Percentiles rank a stretch among this genome's conserved stretches.
Conservation (phyloP, 176 grass and related monocot species). For the Aegilops longissima region DNA sequence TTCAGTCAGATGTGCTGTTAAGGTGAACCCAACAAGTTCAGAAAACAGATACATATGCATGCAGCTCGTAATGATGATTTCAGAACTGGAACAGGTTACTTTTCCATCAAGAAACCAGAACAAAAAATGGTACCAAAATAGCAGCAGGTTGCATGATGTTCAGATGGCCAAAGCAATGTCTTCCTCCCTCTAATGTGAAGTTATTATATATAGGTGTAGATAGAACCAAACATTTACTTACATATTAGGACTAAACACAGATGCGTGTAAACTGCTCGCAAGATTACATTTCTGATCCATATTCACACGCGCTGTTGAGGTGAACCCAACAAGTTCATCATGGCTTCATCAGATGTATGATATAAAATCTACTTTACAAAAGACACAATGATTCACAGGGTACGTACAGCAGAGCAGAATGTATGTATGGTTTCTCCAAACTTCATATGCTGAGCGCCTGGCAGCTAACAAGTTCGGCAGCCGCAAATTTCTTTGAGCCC, state of each 20-base stretch:
- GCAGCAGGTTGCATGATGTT: too few relatives aligned
- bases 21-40: not conserved
- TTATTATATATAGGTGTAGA: not conserved
- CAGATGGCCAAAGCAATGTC: not conserved
- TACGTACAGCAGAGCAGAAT: not conserved
- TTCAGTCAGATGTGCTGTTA: not conserved
- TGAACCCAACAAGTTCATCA: not conserved
- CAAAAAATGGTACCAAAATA: too few relatives aligned
- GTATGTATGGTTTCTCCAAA: not conserved
- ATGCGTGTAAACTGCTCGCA: not conserved
- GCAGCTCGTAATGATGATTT: too few relatives aligned
- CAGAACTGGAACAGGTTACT: too few relatives aligned
- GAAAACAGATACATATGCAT: too few relatives aligned
- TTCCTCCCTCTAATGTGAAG: not conserved
- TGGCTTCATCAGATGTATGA: not conserved
- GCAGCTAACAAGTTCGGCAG: constrained; percentile 70
- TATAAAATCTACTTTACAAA: not conserved
- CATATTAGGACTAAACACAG: not conserved
- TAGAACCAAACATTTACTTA: not conserved
- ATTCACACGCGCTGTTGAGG: not conserved
- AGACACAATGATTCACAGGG: not conserved
- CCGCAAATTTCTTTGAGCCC: constrained; percentile 47
- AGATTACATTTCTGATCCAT: not conserved
- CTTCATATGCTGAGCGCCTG: constrained; percentile 61
- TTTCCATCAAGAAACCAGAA: too few relatives aligned